Conservation (phyloP, 306 rosid species). For the Prunus padus region DNA sequence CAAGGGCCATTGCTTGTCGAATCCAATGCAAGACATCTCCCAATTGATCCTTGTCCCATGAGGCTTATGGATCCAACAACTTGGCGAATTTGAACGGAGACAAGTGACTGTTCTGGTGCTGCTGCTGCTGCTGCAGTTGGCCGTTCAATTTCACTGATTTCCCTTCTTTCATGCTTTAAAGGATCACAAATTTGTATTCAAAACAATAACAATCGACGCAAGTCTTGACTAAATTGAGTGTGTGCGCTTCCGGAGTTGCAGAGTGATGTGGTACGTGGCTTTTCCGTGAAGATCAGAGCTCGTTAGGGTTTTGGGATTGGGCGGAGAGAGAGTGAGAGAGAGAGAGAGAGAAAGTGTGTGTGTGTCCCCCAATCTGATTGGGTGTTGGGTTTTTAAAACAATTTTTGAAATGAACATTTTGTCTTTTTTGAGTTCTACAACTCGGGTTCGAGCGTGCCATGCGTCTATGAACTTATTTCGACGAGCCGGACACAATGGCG, state of each 20-base stretch:
- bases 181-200: background rate
- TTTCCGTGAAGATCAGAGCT: slow-evolving; percentile 1
- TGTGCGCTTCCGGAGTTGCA: background rate
- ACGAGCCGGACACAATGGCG: no score
- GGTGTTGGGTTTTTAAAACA: no score
- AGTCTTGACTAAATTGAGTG: slow-evolving; percentile 11
- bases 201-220: background rate
- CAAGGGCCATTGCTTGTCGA: slow-evolving; percentile 79
- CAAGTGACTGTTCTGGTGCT: slow-evolving; percentile 85
- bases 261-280: background rate
- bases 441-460: no score
- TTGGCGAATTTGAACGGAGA: slow-evolving; percentile 87
- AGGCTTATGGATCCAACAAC: slow-evolving; percentile 93
- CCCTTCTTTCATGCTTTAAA: slow-evolving; percentile 79
- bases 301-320: no score
- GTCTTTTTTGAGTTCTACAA: no score
- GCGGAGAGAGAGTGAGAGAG: no score
- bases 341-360: no score
- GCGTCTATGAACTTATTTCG: no score
- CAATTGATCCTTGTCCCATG: slow-evolving; percentile 99
- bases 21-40: slow-evolving; percentile 99
- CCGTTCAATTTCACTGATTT: slow-evolving; percentile 62
- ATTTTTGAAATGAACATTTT: no score
- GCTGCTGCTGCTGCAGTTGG: slow-evolving; percentile 38
- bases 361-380: no score